A percentile compares a stretch with the other conserved stretches of the same genome.
Evolutionary conservation across 169 alveolate genomes (phyloP).

Genomic region (Plasmodium malariae): DNA sequence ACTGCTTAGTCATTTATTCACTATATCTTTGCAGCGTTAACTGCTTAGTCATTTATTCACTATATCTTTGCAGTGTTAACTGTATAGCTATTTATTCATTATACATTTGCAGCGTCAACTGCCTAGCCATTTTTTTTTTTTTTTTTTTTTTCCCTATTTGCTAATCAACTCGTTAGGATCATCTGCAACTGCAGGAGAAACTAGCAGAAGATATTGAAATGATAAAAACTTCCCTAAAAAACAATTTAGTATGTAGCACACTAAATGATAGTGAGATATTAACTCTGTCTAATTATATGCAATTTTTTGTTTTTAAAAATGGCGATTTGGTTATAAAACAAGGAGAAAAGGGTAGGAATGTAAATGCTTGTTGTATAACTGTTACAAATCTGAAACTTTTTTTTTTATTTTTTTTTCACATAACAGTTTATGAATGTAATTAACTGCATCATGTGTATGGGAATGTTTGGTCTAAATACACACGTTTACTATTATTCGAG

Average conservation of each 20-base stretch:
- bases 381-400: too few species aligned
- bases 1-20: too few species aligned
- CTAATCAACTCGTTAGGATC: constrained; percentile 29
- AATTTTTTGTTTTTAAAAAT: constrained; percentile 86
- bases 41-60: too few species aligned
- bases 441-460: too few species aligned
- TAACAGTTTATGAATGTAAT: too few species aligned
- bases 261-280: constrained; percentile 90
- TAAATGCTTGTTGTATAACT: too few species aligned
- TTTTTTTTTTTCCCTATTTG: neutral
- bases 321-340: constrained; percentile 91
- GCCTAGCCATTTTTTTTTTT: neutral
- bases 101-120: too few species aligned
- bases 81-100: too few species aligned
- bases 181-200: constrained; percentile 81
- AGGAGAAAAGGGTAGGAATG: constrained; percentile 86
- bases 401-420: too few species aligned
- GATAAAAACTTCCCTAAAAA: constrained; percentile 86
- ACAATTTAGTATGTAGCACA: constrained; percentile 89
- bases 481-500: neutral
- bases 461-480: neutral
- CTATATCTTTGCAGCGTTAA: too few species aligned
- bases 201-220: constrained; percentile 85
- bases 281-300: constrained; percentile 91
- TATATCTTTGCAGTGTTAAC: too few species aligned